Conservation (phyloP, 257 asterid genomes). For the Gentiana dahurica region DNA sequence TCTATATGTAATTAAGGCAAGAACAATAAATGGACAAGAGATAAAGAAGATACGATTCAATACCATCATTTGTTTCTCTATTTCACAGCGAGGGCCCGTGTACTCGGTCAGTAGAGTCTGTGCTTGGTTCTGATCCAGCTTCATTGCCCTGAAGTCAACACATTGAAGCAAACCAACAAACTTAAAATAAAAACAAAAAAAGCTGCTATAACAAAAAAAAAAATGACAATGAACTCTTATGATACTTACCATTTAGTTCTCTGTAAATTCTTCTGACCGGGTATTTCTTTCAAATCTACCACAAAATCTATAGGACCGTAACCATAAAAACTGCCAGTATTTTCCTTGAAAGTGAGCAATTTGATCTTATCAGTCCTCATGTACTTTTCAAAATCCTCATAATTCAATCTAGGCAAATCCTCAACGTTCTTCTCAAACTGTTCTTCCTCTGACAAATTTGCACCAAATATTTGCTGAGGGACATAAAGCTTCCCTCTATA, state of each 20-base stretch:
- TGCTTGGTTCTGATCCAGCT: constrained; percentile 51
- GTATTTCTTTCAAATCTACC: constrained; percentile 83
- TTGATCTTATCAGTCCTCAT: constrained; percentile 58
- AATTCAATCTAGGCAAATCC: constrained; percentile 64
- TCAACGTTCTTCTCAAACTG: constrained; percentile 61
- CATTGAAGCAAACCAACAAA: not conserved
- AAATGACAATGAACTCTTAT: constrained; percentile 12
- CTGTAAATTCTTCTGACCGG: constrained; percentile 77
- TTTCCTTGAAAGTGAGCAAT: constrained; percentile 71
- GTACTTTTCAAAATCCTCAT: constrained; percentile 62
- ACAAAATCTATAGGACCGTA: constrained; percentile 46
- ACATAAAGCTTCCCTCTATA: constrained; percentile 88
- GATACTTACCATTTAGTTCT: constrained; percentile 74
- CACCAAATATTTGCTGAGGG: constrained; percentile 78
- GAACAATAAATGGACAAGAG: not conserved
- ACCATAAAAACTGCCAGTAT: constrained; percentile 23
- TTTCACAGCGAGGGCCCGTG: constrained; percentile 65
- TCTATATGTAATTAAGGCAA: too few species aligned
- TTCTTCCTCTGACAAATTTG: constrained; percentile 72
- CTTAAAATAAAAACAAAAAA: constrained; percentile 13
- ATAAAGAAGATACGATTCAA: constrained; percentile 2
- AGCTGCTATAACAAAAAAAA: constrained; percentile 8
- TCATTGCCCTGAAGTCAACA: constrained; percentile 51
- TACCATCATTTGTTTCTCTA: constrained; percentile 87
- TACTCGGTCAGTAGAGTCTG: constrained; percentile 50